Evolutionary conservation across 1,284 basidiomycete genomes (phyloP).

Genomic region (Cutaneotrichosporon mucoides): DNA sequence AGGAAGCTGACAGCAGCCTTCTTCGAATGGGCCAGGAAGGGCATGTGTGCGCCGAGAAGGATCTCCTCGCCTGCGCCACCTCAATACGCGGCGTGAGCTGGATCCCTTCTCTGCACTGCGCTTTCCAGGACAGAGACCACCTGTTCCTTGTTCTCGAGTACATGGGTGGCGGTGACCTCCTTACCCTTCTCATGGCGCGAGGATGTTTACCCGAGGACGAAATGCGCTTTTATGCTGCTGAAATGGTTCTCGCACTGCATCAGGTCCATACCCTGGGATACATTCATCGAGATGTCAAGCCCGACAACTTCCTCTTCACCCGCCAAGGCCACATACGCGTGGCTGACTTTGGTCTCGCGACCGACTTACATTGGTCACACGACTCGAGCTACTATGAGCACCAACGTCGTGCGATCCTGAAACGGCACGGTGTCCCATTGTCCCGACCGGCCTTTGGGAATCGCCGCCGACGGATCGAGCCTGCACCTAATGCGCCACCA

Average conservation of each 20-base stretch:
- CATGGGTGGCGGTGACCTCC: constrained; percentile 93
- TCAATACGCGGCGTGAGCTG: constrained; percentile 57
- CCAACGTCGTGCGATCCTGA: constrained; percentile 79
- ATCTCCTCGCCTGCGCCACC: constrained; percentile 42
- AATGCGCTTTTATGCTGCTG: constrained; percentile 90
- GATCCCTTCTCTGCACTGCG: constrained; percentile 91
- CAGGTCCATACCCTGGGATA: constrained; percentile 91
- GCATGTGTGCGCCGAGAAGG: constrained; percentile 48
- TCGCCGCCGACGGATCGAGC: constrained; percentile 6
- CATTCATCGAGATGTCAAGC: constrained; percentile 96
- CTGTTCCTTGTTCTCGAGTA: constrained; percentile 91
- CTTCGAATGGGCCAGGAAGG: constrained; percentile 97
- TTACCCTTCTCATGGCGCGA: constrained; percentile 88
- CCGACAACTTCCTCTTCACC: constrained; percentile 93
- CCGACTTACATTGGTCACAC: constrained; percentile 59
- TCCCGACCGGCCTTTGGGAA: constrained; percentile 15
- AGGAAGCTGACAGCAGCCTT: constrained; percentile 56
- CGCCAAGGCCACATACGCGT: constrained; percentile 88
- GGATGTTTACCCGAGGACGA: constrained; percentile 93
- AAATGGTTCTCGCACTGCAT: constrained; percentile 97
- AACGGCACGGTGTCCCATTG: constrained; percentile 91
- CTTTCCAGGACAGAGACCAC: constrained; percentile 71
- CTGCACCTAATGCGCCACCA: constrained; percentile 52
- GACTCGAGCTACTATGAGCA: constrained; percentile 94
- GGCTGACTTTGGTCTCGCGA: constrained; percentile 94